Evolutionary conservation across 345 rosid genomes (phyloP), one percentile per base, ranked within the genome.

Genomic region (Mangifera indica): DNA sequence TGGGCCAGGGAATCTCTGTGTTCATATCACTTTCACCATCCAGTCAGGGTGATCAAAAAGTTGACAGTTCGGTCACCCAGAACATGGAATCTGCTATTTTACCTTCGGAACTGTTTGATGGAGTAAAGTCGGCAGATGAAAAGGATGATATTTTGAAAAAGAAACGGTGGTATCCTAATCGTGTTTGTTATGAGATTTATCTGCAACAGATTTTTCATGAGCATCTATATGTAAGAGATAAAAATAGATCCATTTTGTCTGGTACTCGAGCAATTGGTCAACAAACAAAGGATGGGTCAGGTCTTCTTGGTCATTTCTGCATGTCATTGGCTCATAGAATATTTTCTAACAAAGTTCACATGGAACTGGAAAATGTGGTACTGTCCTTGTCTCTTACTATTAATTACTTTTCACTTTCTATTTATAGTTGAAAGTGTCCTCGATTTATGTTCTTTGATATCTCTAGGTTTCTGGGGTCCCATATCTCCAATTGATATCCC

Each of bases 231-330:
- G 67, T 73, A 54, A 87, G 84, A 71, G 79, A 83, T 11, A 89
- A 87, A 81, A 84, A 78, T 66, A 84, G 72, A 76, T 79, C 79
- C 59, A 79, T 77, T 77, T 63, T 82, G 46, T 66, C 76, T 79
- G 71, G 72, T 67, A 73, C 76, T 74, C 76, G 79, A 81, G 69
- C 68, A 72, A 67, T 91, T 72, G 82, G 78, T 77, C 91, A 77
- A 72, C 77, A 74, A 32, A 66, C 84, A 67, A 88, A 87, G 72
- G 87, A 87, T 52, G 84, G 78, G 52, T 67, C 86, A 2, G 75
- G 91, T 74, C 92, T 87, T 86, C 97, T 94, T 70, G 87, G 89
- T 63, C 96, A 92, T 82, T 92, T 92, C 82, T 89, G 91, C 74
- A 69, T 88, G 86, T 90, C 99, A 77, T 77, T 95, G 84, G 82